A percentile compares a stretch with the other conserved stretches of the same genome.
These are phyloP conservation scores for Alternaria sp. DNA, from an alignment of 2,329 filamentous ascomycete genomes.

Conservation along the genomic window DNA sequence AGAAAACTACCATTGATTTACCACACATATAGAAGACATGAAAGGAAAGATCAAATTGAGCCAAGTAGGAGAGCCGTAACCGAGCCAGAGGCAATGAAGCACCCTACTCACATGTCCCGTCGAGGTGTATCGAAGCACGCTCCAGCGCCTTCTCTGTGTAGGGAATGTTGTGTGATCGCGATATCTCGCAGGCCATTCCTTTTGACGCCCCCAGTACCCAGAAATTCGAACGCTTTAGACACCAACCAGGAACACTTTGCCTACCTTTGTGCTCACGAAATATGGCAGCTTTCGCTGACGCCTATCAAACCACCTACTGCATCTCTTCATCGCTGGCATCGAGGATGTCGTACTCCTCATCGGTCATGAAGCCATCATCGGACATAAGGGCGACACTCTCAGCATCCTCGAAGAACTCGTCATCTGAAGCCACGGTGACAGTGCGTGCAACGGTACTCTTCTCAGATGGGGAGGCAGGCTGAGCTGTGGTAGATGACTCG, in stretches of 20 bases:
- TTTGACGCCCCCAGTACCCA: constrained; percentile 3
- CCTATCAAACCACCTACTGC: constrained; percentile 8
- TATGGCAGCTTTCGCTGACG: not conserved
- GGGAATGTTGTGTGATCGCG: constrained; percentile 2
- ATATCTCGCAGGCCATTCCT: not conserved
- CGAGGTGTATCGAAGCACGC: constrained; percentile 9
- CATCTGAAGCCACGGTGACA: constrained; percentile 50
- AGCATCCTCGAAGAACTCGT: constrained; percentile 65
- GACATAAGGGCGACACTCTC: constrained; percentile 61
- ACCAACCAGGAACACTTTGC: constrained; percentile 5
- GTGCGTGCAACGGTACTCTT: constrained; percentile 41
- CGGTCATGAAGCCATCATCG: constrained; percentile 86
- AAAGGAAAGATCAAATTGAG: constrained; percentile 12
- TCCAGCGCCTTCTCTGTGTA: constrained; percentile 7
- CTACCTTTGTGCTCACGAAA: not conserved
- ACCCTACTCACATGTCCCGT: not conserved
- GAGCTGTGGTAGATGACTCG: constrained; percentile 55
- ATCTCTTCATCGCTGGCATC: constrained; percentile 90
- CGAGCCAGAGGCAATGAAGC: not conserved
- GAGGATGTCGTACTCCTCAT: constrained; percentile 97
- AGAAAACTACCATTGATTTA: constrained; percentile 8
- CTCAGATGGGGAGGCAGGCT: constrained; percentile 33
- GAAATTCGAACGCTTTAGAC: constrained; percentile 6
- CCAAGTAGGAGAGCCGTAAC: constrained; percentile 4
- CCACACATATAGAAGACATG: constrained; percentile 6